Base-by-base conservation (phyloP, 768 basidiomycete species). In the Leccinum boreale region DNA sequence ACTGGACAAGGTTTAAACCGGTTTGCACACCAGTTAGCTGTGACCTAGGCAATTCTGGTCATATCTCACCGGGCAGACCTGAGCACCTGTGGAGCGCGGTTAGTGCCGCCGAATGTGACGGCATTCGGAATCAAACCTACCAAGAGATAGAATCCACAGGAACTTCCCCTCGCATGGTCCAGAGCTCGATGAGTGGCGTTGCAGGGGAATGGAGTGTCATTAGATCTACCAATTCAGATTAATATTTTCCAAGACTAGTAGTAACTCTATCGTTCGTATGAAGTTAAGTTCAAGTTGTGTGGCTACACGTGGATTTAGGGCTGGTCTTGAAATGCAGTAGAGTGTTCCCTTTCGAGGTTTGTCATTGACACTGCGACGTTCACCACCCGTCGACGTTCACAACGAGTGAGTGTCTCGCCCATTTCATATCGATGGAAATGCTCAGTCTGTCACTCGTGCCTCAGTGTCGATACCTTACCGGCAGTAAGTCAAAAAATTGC, bases 381-480 rank as follows among this genome's bases (percentile, higher is more conserved):
- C 57, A 59, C 53, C 51, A 23, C 33, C 19, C 29, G 7, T 56
- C 55, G 10, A 53, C 48, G 10, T 53, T 55, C 36, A 52, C 21
- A 46, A 36, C 59, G 49, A 70, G 69, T 70, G 59, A 65, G 69
- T 66, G 11, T 23, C 15, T 10, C 28, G 19, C 12, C 33, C 42
- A 23, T 55, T 60, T 58, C 1, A 42, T 36, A 19, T 2, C 33
- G n/a, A 47, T 21, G 24, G 24, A 17, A 39, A 36, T 35, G 49
- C 52, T 60, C 44, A 61, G 45, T 23, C 36, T 42, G 21, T 31
- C 12, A 24, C 7, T 19, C 42, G 42, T 44, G 42, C 42, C 63
- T 23, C 53, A 63, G 62, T 71, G 70, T 69, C 67, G 33, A 58
- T 67, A 58, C 60, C 57, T 26, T 70, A 68, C 63, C 59, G 60